Conservation (phyloP, 768 basidiomycete species). For the Auriscalpium vulgare region DNA sequence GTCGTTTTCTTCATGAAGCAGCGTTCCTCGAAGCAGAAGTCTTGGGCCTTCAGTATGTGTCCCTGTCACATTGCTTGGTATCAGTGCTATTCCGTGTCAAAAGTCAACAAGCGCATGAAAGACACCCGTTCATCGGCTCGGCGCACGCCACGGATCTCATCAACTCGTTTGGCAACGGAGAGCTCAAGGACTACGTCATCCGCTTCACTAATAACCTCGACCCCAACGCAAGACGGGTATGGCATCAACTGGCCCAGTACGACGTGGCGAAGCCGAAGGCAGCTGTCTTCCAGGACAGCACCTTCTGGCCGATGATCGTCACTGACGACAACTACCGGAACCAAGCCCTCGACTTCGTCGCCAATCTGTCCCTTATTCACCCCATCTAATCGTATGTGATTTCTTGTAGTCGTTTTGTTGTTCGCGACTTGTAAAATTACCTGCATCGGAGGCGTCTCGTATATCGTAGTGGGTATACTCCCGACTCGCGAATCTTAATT, state of each 20-base stretch:
- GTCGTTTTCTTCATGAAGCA: slow-evolving; percentile 38
- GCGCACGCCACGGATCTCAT: slow-evolving; percentile 19
- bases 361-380: slow-evolving; percentile 10
- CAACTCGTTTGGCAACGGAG: slow-evolving; percentile 17
- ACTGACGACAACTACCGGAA: slow-evolving; percentile 13
- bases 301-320: slow-evolving; percentile 3
- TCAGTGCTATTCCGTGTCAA: neutral
- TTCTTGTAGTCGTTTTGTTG: no score
- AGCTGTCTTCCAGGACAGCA: slow-evolving; percentile 14
- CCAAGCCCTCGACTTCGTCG: slow-evolving; percentile 10
- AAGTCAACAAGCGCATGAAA: slow-evolving; percentile 42
- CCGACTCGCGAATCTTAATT: no score
- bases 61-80: neutral
- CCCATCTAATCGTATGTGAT: slow-evolving; percentile 3
- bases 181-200: slow-evolving; percentile 22
- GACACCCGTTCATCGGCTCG: slow-evolving; percentile 36
- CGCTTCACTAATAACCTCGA: slow-evolving; percentile 23
- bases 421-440: no score
- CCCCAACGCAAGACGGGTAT: slow-evolving; percentile 19
- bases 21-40: slow-evolving; percentile 29
- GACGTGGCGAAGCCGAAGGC: slow-evolving; percentile 6
- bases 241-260: slow-evolving; percentile 19
- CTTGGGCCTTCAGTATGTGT: slow-evolving; percentile 35
- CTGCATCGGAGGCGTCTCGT: no score
- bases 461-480: no score